Percentiles rank a stretch among this genome's conserved stretches.
These are phyloP conservation scores for Paxillus involutus DNA, from an alignment of 768 basidiomycete genomes.

Conservation along the genomic window DNA sequence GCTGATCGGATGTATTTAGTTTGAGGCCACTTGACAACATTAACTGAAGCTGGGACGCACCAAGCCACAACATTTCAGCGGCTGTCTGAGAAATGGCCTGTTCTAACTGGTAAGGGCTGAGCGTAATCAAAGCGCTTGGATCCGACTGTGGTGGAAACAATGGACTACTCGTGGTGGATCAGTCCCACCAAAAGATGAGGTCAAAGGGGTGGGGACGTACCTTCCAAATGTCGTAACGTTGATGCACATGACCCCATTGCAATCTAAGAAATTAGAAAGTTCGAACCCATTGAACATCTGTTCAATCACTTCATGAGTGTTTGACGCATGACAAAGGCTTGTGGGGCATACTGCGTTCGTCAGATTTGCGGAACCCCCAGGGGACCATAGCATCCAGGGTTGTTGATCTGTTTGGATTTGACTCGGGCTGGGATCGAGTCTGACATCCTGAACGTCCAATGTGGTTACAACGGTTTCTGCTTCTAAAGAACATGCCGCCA, in stretches of 20 bases:
- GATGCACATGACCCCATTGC: too few species aligned
- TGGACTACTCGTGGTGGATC: neutral
- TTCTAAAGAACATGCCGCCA: slow-evolving; percentile 8
- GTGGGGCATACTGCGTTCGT: neutral
- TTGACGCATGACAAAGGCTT: neutral
- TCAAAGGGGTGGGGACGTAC: too few species aligned
- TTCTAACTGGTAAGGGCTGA: slow-evolving; percentile 3
- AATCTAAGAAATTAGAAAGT: too few species aligned
- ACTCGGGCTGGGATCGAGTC: neutral
- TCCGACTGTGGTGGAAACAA: neutral
- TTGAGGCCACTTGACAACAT: neutral
- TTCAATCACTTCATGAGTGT: neutral
- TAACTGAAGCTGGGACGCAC: neutral
- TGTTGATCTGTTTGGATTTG: neutral
- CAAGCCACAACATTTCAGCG: slow-evolving; percentile 10
- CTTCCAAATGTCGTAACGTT: too few species aligned
- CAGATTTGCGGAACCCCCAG: neutral
- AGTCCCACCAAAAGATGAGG: neutral
- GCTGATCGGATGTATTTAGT: neutral
- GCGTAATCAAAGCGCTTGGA: neutral
- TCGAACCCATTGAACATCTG: neutral
- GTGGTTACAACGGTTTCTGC: neutral
- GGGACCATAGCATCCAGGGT: slow-evolving; percentile 10
- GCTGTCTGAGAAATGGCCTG: neutral
- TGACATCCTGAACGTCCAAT: slow-evolving; percentile 1